phyloP scores from a whole-genome alignment of 208 protist species.

The Trypanosoma mega region DNA sequence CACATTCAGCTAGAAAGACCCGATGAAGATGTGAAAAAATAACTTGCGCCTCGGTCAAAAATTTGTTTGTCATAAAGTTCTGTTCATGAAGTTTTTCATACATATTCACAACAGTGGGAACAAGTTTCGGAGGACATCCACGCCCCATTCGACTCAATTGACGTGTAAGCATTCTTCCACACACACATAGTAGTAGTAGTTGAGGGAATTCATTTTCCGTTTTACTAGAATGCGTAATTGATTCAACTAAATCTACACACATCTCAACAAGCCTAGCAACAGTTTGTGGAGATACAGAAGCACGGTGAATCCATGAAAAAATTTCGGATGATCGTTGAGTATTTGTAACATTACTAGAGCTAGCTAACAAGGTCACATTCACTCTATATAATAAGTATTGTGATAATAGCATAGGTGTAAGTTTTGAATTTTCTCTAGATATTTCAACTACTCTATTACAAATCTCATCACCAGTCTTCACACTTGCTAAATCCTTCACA shows the following conservation, averaged over 20 bases:
- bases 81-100: conserved; percentile 42
- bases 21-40: conserved; percentile 68
- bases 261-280: conserved; percentile 33
- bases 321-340: conserved; percentile 2
- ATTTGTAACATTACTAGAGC: not conserved
- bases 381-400: conserved; percentile 33
- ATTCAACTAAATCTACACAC: conserved; percentile 11
- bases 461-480: conserved; percentile 6
- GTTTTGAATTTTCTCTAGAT: not conserved
- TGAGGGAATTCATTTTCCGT: conserved; percentile 25
- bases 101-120: conserved; percentile 46
- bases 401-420: conserved; percentile 21
- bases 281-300: conserved; percentile 15
- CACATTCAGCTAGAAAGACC: conserved; percentile 68
- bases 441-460: conserved; percentile 12
- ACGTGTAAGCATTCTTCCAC: conserved; percentile 58
- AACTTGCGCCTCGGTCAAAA: conserved; percentile 40
- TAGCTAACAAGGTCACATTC: conserved; percentile 21
- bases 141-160: conserved; percentile 60
- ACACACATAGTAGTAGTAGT: conserved; percentile 62
- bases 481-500: conserved; percentile 18
- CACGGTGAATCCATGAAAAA: conserved; percentile 19
- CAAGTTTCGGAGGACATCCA: conserved; percentile 53
- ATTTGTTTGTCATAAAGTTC: conserved; percentile 15
- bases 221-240: not conserved